Base-by-base conservation (phyloP, 2,329 filamentous ascomycete species). In the Penicillium sp. region DNA sequence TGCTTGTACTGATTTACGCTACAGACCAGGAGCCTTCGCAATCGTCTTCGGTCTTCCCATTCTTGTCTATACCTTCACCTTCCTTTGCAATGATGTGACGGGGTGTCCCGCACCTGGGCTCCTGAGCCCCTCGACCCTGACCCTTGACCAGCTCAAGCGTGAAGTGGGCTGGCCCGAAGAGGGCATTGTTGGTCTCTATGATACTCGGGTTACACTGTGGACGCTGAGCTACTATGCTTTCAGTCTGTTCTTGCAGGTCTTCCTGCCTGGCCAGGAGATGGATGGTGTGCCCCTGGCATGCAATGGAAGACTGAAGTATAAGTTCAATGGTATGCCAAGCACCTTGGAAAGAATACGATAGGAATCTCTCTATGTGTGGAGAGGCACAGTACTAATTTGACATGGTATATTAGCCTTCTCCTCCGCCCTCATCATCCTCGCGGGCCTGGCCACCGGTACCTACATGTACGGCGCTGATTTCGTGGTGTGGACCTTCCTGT, bases 61-160 rank as follows among this genome's bases (percentile, higher is more conserved):
- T 45, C 84, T 93, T 66, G 86, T 92, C 70, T 96, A 95, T 79
- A 75, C 88, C 70, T 89, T 94, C 74, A 85, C 89, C 51, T 96
- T 97, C 74, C 83, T 90, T 71, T 97, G 94, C 85, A 98, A 97
- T 80, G 93, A 98, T 76, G 83, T 96, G 66, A 90, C 92, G 9
- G 94, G 95, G 61, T 98, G 95, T 75, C 95, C 94, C 51, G 89
- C 91, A 2, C 92, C 93, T 3, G 92, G 91, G 4, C 83, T 94
- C 9, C 84, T 96, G 40, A 84, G 85, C 68, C 93, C 91, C 35
- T 88, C 85, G 60, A 90, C 86, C 9, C 80, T 97, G 62, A 88
- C 88, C 45, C 81, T 93, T 53, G 86, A 89, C 22, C 85, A 86
- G 70, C 81, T 97, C 69, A 95, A 94, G 81, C 75, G 82, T 59